These are phyloP conservation scores for Russula virescens DNA, from an alignment of 768 basidiomycete genomes.

Conservation along the genomic window DNA sequence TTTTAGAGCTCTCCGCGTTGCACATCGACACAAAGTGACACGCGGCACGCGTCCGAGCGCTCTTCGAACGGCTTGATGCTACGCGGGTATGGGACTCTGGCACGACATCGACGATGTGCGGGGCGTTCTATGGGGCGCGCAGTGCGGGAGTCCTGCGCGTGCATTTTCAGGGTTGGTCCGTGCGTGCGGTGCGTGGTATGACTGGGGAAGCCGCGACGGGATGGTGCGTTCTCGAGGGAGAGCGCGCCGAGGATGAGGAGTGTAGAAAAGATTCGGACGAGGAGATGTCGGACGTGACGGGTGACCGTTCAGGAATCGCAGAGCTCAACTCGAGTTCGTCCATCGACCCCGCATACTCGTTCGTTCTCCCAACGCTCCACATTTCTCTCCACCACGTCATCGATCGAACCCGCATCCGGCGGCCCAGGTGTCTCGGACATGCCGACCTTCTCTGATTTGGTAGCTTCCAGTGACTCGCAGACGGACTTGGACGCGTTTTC, in stretches of 20 bases:
- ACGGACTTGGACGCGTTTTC: background rate
- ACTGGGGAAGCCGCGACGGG: conserved; percentile 67
- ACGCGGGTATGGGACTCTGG: conserved; percentile 57
- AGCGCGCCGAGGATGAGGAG: conserved; percentile 22
- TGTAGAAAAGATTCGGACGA: background rate
- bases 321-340: conserved; percentile 16
- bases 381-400: conserved; percentile 47
- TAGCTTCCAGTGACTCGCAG: too few relatives aligned
- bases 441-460: too few relatives aligned
- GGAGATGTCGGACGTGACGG: conserved; percentile 26
- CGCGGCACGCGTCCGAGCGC: conserved; percentile 54
- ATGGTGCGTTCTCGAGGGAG: conserved; percentile 73
- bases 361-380: conserved; percentile 74
- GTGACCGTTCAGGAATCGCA: background rate
- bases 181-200: conserved; percentile 54
- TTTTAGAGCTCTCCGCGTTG: conserved; percentile 45
- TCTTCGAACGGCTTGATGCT: conserved; percentile 67
- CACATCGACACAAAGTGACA: conserved; percentile 53
- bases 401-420: conserved; percentile 16
- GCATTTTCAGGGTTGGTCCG: conserved; percentile 70
- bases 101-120: conserved; percentile 39
- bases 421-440: too few relatives aligned
- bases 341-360: conserved; percentile 57
- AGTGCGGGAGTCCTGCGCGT: conserved; percentile 64
- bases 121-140: conserved; percentile 56